phyloP scores from a whole-genome alignment of 2,329 filamentous ascomycete species.

The Diaporthe citriasiana region DNA sequence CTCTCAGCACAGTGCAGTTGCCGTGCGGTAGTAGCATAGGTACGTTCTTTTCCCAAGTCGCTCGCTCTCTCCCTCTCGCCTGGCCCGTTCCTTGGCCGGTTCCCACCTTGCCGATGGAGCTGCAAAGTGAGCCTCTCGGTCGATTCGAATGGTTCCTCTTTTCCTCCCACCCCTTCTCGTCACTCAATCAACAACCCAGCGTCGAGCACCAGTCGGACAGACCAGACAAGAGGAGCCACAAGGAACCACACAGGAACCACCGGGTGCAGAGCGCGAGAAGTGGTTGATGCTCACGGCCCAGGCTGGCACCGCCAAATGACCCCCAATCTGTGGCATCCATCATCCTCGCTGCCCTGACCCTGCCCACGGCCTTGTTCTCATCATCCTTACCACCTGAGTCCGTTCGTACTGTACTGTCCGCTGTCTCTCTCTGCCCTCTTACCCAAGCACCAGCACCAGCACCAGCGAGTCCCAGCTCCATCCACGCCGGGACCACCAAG shows the following conservation, averaged over 20 bases:
- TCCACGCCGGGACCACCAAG: slow-evolving; percentile 26
- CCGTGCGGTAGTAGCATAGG: slow-evolving; percentile 21
- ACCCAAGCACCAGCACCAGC: slow-evolving; percentile 12
- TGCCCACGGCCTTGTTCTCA: slow-evolving; percentile 42
- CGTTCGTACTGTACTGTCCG: slow-evolving; percentile 9
- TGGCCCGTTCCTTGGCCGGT: slow-evolving; percentile 32
- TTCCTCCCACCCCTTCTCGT: slow-evolving; percentile 14
- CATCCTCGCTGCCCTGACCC: slow-evolving; percentile 38
- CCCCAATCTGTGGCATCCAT: slow-evolving; percentile 35
- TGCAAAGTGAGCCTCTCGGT: slow-evolving; percentile 26
- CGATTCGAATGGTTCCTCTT: slow-evolving; percentile 8
- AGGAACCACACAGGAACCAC: slow-evolving; percentile 23
- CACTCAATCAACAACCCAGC: neutral
- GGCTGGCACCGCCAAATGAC: slow-evolving; percentile 34
- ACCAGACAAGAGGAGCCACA: slow-evolving; percentile 25
- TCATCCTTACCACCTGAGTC: slow-evolving; percentile 35
- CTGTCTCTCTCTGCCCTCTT: neutral
- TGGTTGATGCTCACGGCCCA: slow-evolving; percentile 27
- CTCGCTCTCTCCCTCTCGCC: slow-evolving; percentile 8
- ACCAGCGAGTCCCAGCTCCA: slow-evolving; percentile 15
- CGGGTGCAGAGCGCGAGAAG: slow-evolving; percentile 22
- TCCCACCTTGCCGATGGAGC: slow-evolving; percentile 30
- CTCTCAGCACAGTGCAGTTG: slow-evolving; percentile 32
- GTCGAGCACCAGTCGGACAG: slow-evolving; percentile 20
- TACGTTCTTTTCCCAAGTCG: neutral